A percentile compares a stretch with the other conserved stretches of the same genome.
Evolutionary conservation across 2,329 filamentous ascomycete genomes (phyloP).

Genomic region (Tolypocladium endophyticum): DNA sequence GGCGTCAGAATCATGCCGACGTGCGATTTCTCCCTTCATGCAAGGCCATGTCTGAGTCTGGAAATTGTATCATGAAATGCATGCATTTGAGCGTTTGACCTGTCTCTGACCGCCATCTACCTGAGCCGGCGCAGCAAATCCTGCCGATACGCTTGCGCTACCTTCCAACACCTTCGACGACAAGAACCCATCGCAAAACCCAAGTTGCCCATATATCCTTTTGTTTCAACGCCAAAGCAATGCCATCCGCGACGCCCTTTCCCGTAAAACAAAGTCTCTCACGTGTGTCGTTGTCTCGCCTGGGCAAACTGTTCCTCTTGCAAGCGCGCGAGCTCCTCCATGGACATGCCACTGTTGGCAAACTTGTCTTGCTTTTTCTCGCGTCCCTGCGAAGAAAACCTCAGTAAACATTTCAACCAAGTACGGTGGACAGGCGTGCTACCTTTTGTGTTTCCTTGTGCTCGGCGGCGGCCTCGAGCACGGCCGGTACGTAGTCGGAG

Average conservation of each 20-base stretch:
- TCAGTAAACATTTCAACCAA: background rate
- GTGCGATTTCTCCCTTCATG: background rate
- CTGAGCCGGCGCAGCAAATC: background rate
- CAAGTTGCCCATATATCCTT: conserved; percentile 2
- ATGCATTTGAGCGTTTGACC: background rate
- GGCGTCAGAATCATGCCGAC: background rate
- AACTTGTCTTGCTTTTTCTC: conserved; percentile 98
- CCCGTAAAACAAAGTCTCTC: conserved; percentile 1
- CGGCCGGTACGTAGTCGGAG: conserved; percentile 79
- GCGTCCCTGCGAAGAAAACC: conserved; percentile 52
- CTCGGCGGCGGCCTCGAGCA: conserved; percentile 76
- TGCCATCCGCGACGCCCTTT: conserved; percentile 17
- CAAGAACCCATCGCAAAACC: background rate
- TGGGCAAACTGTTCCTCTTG: conserved; percentile 87
- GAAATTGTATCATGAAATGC: background rate
- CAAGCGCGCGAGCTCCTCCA: conserved; percentile 79
- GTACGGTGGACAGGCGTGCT: conserved; percentile 11
- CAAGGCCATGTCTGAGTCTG: background rate
- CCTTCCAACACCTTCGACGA: background rate
- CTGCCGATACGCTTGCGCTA: background rate
- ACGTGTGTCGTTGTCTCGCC: conserved; percentile 36
- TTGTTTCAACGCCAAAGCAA: conserved; percentile 22
- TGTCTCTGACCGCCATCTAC: background rate
- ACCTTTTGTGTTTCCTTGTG: conserved; percentile 93
- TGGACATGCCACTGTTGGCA: conserved; percentile 82